Base-by-base conservation (phyloP, 2,329 filamentous ascomycete genomes). In the Tolypocladium album region DNA sequence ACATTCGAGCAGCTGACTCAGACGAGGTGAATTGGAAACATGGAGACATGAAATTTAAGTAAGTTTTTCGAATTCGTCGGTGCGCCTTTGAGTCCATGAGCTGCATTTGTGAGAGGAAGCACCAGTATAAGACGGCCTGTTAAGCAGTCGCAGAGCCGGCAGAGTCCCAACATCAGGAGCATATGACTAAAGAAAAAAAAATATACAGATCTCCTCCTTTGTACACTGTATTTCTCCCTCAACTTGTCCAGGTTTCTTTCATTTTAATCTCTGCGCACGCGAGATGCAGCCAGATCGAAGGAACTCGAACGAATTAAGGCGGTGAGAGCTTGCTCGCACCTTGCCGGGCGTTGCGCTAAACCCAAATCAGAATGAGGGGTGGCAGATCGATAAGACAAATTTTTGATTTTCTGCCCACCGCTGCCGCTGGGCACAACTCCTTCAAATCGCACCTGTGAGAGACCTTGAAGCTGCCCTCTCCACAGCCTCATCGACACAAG, bases 341-440 rank as follows among this genome's bases (percentile, higher is more conserved):
- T 59, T 57, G 47, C n/a, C 34, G 38, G 55, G 13, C 8, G 12
- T 4, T 9, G 38, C 67, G 60, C 72, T 72, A 72, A 66, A 38
- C 71, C 65, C 5, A 36, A 65, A 64, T 22, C 1, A 63, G 67
- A 61, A 69, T 66, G 72, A 72, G 72, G 73, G 71, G 70, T 71
- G 69, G 66, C 67, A 70, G 70, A 74, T 75, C 69, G 72, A 75
- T 74, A 74, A 74, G 72, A 62, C 66, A 73, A 68, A 45, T 67
- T 73, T 73, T 73, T 66, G 66, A 71, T 71, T 70, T 68, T 68
- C 65, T 64, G 61, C 65, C 68, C 66, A 70, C 66, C 67, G 57
- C 58, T 34, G 43, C 57, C 27, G 27, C 17, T 31, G 17, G 22
- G 42, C 56, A 43, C 55, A 45, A 57, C 55, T 45, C 38, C 38